Conservation (phyloP, 1,139 yeast species). For the Meyerozyma guilliermondii region DNA sequence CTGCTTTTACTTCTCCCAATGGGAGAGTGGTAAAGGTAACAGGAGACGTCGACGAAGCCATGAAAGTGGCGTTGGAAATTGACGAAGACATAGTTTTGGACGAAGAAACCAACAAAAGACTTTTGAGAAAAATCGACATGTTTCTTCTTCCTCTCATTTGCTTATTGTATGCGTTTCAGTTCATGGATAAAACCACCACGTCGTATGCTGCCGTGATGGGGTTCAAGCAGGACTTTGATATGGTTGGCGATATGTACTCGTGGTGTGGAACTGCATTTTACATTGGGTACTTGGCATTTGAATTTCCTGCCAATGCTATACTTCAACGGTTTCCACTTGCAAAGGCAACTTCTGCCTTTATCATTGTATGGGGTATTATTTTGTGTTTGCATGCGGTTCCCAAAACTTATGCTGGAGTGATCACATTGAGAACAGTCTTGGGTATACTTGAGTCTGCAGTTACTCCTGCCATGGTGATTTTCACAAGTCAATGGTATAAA, state of each 20-base stretch:
- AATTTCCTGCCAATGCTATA: slow-evolving; percentile 38
- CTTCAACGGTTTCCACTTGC: slow-evolving; percentile 42
- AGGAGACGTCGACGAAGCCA: slow-evolving; percentile 31
- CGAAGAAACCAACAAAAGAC: slow-evolving; percentile 12
- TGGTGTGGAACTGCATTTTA: slow-evolving; percentile 58
- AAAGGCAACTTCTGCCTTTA: slow-evolving; percentile 27
- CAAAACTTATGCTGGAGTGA: slow-evolving; percentile 28
- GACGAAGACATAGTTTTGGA: not conserved
- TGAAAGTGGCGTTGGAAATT: slow-evolving; percentile 17
- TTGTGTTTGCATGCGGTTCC: slow-evolving; percentile 39
- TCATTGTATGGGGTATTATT: slow-evolving; percentile 45
- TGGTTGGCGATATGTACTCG: slow-evolving; percentile 48
- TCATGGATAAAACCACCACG: slow-evolving; percentile 60
- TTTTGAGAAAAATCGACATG: slow-evolving; percentile 17
- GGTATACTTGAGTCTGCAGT: slow-evolving; percentile 55
- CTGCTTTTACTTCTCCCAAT: slow-evolving; percentile 23
- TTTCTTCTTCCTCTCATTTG: slow-evolving; percentile 53
- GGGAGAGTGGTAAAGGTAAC: slow-evolving; percentile 27
- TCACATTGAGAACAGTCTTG: slow-evolving; percentile 39
- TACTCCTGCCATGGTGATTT: slow-evolving; percentile 48
- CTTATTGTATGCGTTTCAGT: slow-evolving; percentile 51
- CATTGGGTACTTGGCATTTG: slow-evolving; percentile 46
- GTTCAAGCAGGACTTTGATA: slow-evolving; percentile 39
- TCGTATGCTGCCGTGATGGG: slow-evolving; percentile 62
- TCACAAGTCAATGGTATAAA: slow-evolving; percentile 53